Evolutionary conservation across 2,329 filamentous ascomycete species (phyloP), one percentile per base, ranked within the genome.

Genomic region (Fusarium humuli): DNA sequence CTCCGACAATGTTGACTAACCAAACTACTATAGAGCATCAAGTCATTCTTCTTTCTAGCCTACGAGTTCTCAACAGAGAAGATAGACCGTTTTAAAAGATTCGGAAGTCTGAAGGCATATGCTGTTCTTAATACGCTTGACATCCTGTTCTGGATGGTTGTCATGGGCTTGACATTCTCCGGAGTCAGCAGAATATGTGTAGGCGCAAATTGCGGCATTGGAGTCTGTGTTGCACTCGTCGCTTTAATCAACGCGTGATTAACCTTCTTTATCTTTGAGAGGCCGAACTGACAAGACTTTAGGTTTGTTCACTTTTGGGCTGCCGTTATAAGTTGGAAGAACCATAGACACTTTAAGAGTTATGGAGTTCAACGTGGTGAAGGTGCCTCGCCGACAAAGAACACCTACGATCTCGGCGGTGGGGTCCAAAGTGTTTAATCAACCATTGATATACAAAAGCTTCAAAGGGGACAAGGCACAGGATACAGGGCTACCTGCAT

Each of bases 91-190:
- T 58, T 75, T 30, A 63, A 57, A n/a, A 64, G 58, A 37, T 76
- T 67, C 57, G 61, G 50, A 9, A 76, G 70, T 13, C 56, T 74
- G 2, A 75, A 76, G 10, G 68, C 75, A 5, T 71, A 73, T 14
- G 62, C 69, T 0, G 61, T 77, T 2, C 57, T 76, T 18, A 76
- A 76, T 56, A 69, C 70, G 1, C 46, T 76, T 11, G 75, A 76
- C 27, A 67, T 74, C 2, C 14, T 74, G 10, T 77, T 77, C 27
- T 77, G 75, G 75, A 63, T 64, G 46, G 76, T 71, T 0, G 73
- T 78, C 1, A 50, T 74, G 27, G 69, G 76, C 2, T 32, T 77
- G n/a, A 62, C 64, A 0, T 69, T 75, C 2, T 67, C 59, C 10
- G 69, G 65, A 0, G 57, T 69, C 11, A 69, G 65, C 10, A 23